Conservation (phyloP, 208 protist species). For the Wallacemonas collosoma region DNA sequence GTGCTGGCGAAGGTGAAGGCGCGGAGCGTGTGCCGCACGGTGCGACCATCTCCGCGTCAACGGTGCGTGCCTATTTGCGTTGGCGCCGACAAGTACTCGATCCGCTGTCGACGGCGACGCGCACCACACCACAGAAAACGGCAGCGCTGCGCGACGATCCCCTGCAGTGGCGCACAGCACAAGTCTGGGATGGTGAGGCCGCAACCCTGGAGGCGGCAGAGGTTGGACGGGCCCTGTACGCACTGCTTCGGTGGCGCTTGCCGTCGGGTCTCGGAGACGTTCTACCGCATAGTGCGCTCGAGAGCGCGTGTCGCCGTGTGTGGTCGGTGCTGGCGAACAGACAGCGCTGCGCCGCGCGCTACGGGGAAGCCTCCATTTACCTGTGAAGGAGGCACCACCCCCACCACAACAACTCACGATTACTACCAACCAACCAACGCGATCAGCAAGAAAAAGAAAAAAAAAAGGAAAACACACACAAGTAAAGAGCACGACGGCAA, state of each 20-base stretch:
- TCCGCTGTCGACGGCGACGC: background rate
- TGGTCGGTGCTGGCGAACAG: constrained; percentile 37
- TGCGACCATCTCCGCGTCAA: background rate
- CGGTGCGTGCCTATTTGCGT: constrained; percentile 1
- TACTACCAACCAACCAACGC: background rate
- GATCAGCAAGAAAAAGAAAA: constrained; percentile 12
- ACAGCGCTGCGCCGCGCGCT: constrained; percentile 21
- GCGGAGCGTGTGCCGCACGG: background rate
- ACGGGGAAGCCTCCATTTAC: background rate
- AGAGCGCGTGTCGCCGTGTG: constrained; percentile 30
- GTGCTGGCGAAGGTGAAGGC: background rate
- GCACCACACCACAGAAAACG: background rate
- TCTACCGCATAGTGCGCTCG: constrained; percentile 19
- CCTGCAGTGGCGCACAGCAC: background rate
- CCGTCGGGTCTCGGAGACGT: constrained; percentile 22
- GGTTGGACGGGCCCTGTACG: constrained; percentile 22
- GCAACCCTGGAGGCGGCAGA: constrained; percentile 17
- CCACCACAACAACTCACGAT: background rate
- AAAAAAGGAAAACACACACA: background rate
- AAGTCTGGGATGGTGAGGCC: background rate
- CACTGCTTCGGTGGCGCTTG: constrained; percentile 21
- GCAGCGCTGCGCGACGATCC: background rate
- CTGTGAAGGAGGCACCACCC: constrained; percentile 5
- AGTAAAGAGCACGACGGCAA: background rate
- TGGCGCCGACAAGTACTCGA: background rate